phyloP scores from a whole-genome alignment of 139 green algal species.

The Tetradesmus lagerheimii region DNA sequence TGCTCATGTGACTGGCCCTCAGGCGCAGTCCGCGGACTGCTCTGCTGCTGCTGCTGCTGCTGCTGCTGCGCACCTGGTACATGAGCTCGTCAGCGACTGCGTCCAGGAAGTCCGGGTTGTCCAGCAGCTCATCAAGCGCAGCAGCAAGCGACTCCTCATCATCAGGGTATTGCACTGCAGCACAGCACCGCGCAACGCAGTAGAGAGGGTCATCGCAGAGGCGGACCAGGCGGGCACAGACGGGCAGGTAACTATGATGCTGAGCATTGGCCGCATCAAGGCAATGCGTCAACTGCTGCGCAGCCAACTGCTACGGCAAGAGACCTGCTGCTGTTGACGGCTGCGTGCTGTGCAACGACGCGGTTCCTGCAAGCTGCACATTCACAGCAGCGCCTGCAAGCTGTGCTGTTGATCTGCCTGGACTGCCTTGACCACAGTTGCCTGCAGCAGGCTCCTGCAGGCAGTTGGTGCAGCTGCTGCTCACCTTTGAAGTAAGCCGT shows the following conservation, averaged over 20 bases:
- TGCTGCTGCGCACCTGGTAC: slow-evolving; percentile 16
- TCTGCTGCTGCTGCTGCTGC: no score
- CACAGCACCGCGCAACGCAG: neutral
- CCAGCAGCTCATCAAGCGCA: slow-evolving; percentile 47
- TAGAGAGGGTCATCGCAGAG: neutral
- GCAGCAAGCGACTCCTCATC: slow-evolving; percentile 9
- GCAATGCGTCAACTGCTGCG: neutral
- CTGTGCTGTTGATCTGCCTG: neutral
- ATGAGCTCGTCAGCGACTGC: slow-evolving; percentile 49
- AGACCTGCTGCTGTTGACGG: no score
- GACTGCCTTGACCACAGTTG: no score
- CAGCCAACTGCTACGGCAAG: neutral
- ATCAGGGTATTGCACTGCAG: slow-evolving; percentile 45
- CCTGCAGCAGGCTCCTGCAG: no score
- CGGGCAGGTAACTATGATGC: no score
- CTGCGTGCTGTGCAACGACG: neutral
- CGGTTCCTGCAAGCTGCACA: neutral
- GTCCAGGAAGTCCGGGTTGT: slow-evolving; percentile 55
- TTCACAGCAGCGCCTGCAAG: neutral
- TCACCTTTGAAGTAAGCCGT: slow-evolving; percentile 48
- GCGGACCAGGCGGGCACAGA: neutral
- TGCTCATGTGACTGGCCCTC: no score
- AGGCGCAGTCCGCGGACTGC: no score
- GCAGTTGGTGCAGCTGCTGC: neutral
- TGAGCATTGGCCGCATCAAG: no score